Evolutionary conservation across 2,329 filamentous ascomycete genomes (phyloP).

Genomic region (Pseudogymnoascus sp.): DNA sequence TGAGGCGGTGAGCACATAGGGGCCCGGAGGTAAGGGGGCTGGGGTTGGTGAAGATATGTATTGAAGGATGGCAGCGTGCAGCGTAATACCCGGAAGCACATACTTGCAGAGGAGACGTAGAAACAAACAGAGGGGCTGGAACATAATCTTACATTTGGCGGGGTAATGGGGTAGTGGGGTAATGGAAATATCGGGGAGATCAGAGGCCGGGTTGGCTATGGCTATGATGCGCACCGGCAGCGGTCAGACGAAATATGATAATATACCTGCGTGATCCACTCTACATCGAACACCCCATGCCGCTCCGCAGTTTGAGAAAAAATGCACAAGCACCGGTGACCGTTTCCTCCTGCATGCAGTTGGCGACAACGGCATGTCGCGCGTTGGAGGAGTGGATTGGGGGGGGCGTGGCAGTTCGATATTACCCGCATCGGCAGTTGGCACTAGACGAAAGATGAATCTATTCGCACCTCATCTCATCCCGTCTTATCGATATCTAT

Average conservation of each 20-base stretch:
- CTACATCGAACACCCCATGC: neutral
- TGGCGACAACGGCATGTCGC: neutral
- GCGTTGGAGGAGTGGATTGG: neutral
- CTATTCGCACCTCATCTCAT: neutral
- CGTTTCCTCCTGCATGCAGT: neutral
- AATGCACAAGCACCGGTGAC: neutral
- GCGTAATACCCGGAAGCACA: neutral
- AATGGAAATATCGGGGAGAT: neutral
- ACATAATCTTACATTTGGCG: neutral
- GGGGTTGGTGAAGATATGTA: no score
- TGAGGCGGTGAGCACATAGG: neutral
- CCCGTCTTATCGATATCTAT: neutral
- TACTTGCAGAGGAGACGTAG: neutral
- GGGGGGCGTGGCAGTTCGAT: neutral
- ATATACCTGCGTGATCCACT: neutral
- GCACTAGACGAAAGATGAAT: neutral
- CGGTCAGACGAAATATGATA: neutral
- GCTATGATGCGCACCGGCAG: neutral
- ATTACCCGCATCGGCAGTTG: slow-evolving; percentile 1
- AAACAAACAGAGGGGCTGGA: neutral
- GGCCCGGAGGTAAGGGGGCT: neutral
- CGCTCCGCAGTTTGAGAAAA: neutral
- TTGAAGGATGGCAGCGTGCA: neutral
- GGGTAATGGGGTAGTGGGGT: neutral
- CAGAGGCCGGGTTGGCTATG: neutral